Percentiles rank a stretch among this genome's conserved stretches.
Evolutionary conservation across 108 stramenopile genomes (phyloP).

Genomic region (Stephanodiscus triporus): DNA sequence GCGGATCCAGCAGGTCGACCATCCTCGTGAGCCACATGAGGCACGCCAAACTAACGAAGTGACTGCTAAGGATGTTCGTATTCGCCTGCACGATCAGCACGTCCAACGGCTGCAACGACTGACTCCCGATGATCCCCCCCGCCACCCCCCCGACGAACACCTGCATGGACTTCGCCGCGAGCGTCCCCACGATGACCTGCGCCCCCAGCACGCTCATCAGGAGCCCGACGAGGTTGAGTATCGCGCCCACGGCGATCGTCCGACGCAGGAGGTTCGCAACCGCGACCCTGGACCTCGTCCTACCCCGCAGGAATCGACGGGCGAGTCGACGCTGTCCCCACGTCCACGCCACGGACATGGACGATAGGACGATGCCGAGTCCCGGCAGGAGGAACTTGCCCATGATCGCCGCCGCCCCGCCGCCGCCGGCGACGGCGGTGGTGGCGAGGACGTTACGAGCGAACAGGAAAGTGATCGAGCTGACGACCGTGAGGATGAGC

Average conservation of each 20-base stretch:
- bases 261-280: constrained; percentile 78
- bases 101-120: constrained; percentile 82
- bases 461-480: constrained; percentile 78
- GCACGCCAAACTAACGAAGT: constrained; percentile 82
- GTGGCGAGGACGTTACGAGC: constrained; percentile 66
- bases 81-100: constrained; percentile 93
- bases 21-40: constrained; percentile 68
- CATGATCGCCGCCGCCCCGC: constrained; percentile 10
- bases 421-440: not conserved
- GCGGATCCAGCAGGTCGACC: constrained; percentile 70
- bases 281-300: constrained; percentile 49
- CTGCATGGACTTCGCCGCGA: constrained; percentile 86
- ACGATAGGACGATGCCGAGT: constrained; percentile 54
- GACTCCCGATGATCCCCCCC: constrained; percentile 45
- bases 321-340: constrained; percentile 83
- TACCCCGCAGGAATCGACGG: constrained; percentile 46
- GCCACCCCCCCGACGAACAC: constrained; percentile 37
- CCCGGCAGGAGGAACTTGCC: constrained; percentile 75
- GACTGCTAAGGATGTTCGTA: constrained; percentile 90
- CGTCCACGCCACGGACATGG: constrained; percentile 78
- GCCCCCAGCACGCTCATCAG: constrained; percentile 82
- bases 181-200: constrained; percentile 88
- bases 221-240: constrained; percentile 85
- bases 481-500: constrained; percentile 76
- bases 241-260: constrained; percentile 68